Conservation (phyloP, 495 filamentous ascomycete species). For the Penicillium angulare region DNA sequence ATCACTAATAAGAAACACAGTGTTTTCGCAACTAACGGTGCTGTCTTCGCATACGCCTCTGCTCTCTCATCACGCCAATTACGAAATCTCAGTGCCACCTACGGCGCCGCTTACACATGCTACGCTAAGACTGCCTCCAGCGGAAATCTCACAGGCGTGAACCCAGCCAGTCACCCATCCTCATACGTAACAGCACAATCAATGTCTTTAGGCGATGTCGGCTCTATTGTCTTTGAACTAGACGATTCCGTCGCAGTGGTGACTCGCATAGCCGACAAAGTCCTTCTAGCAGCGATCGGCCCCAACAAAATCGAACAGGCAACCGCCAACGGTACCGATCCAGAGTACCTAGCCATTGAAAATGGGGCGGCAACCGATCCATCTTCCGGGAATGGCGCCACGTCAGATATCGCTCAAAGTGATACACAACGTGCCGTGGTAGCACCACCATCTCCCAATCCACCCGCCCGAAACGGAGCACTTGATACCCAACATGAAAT, state of each 20-base stretch:
- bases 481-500: slow-evolving; percentile 42
- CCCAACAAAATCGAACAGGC: slow-evolving; percentile 30
- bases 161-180: slow-evolving; percentile 47
- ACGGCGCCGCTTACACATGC: slow-evolving; percentile 49
- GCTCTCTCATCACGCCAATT: slow-evolving; percentile 42
- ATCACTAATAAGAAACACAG: slow-evolving; percentile 12
- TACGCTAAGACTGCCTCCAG: slow-evolving; percentile 46
- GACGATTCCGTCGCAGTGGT: slow-evolving; percentile 46
- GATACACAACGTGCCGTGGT: slow-evolving; percentile 12
- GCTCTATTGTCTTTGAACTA: slow-evolving; percentile 50
- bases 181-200: slow-evolving; percentile 50
- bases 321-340: slow-evolving; percentile 13
- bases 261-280: slow-evolving; percentile 46
- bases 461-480: slow-evolving; percentile 19
- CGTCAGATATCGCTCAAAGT: slow-evolving; percentile 15
- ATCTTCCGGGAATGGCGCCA: slow-evolving; percentile 12
- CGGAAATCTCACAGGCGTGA: slow-evolving; percentile 48
- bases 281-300: slow-evolving; percentile 44
- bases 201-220: slow-evolving; percentile 48
- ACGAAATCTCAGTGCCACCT: slow-evolving; percentile 47
- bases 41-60: slow-evolving; percentile 47
- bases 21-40: slow-evolving; percentile 46
- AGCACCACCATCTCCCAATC: slow-evolving; percentile 10
- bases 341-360: slow-evolving; percentile 3
- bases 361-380: background rate